Evolutionary conservation across 495 filamentous ascomycete genomes (phyloP).

Genomic region (Hyaloscypha hepaticicola): DNA sequence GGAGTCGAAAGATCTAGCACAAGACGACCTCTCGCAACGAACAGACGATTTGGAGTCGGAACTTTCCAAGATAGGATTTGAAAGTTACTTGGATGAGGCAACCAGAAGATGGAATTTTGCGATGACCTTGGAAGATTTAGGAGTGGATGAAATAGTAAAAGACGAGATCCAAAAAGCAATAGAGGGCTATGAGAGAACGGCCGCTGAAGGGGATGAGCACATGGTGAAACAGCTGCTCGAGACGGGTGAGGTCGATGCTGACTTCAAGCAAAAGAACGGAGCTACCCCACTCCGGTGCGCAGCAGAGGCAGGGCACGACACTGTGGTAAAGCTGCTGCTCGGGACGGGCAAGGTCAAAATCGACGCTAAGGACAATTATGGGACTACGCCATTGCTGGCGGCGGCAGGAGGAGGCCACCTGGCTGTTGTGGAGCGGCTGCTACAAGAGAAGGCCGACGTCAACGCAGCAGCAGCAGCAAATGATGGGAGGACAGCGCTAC

Average conservation of each 20-base stretch:
- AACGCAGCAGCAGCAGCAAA: background rate
- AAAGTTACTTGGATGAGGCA: constrained; percentile 18
- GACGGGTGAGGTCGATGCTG: constrained; percentile 11
- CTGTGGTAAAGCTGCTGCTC: constrained; percentile 19
- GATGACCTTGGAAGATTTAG: constrained; percentile 19
- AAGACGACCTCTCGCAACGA: background rate
- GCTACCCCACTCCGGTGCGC: constrained; percentile 28
- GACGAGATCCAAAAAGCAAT: constrained; percentile 23
- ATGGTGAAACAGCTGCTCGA: constrained; percentile 6
- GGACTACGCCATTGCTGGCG: background rate
- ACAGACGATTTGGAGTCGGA: constrained; percentile 3
- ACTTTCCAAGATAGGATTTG: constrained; percentile 3
- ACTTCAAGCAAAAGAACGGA: constrained; percentile 23
- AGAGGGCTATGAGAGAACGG: constrained; percentile 8
- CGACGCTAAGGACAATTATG: background rate
- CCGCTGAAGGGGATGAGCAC: constrained; percentile 10
- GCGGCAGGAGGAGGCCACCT: constrained; percentile 8
- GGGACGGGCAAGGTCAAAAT: constrained; percentile 15
- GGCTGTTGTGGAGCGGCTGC: constrained; percentile 1
- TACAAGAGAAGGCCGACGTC: background rate
- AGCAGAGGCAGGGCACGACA: constrained; percentile 8
- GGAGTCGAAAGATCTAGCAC: constrained; percentile 1
- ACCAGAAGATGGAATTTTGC: constrained; percentile 24
- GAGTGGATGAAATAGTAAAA: constrained; percentile 21
- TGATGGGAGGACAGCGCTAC: background rate